phyloP scores from a whole-genome alignment of 768 basidiomycete species.

The Rhodotorula diobovata region DNA sequence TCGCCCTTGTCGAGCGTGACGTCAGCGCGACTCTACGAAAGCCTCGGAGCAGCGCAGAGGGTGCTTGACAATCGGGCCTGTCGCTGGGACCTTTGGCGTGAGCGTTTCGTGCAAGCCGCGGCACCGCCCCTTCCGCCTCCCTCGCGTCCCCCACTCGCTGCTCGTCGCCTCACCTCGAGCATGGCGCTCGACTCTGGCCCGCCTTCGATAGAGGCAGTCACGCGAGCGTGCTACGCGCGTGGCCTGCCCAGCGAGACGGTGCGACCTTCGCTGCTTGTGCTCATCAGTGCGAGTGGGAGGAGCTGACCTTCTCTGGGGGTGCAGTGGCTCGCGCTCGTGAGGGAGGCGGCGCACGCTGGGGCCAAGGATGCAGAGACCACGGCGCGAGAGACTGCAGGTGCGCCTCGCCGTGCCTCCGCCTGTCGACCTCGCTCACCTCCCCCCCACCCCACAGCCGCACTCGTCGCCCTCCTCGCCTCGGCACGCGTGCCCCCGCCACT shows the following conservation, averaged over 20 bases:
- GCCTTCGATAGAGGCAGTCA: slow-evolving; percentile 7
- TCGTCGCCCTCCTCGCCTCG: slow-evolving; percentile 10
- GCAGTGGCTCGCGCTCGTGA: slow-evolving; percentile 23
- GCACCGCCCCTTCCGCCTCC: no score
- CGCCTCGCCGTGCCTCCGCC: neutral
- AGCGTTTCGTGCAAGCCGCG: no score
- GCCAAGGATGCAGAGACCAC: neutral
- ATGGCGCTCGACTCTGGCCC: neutral
- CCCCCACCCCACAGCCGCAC: neutral
- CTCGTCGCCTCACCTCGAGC: no score
- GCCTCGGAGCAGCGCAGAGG: no score
- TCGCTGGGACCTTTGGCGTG: no score
- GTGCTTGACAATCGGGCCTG: no score
- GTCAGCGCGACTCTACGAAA: no score
- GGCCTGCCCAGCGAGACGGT: neutral
- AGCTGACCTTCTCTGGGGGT: no score
- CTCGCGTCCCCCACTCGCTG: no score
- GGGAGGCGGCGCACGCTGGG: neutral
- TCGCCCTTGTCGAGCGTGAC: no score
- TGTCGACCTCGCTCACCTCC: neutral
- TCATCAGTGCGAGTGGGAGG: neutral
- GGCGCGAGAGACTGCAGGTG: slow-evolving; percentile 12
- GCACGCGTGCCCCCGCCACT: neutral
- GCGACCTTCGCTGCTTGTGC: neutral
- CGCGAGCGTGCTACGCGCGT: slow-evolving; percentile 10